These are phyloP conservation scores for Carex myosuroides DNA, from an alignment of 176 grass and related monocot genomes.

Conservation along the genomic window DNA sequence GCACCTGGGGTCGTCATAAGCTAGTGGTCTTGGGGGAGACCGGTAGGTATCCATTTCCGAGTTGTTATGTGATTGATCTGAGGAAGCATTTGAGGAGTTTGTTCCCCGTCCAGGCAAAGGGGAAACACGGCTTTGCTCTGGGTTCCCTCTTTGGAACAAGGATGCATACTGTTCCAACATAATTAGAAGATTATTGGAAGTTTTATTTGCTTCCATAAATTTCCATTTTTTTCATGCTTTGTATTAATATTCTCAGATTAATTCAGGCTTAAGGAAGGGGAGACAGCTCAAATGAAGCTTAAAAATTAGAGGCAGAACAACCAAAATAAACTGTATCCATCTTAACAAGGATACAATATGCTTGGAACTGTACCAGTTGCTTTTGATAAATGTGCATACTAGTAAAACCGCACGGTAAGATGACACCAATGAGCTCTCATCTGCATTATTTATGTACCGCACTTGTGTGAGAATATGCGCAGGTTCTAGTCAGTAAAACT, in stretches of 20 bases:
- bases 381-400: background rate
- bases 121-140: constrained; percentile 33
- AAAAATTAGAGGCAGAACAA: background rate
- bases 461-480: background rate
- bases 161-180: constrained; percentile 26
- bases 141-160: constrained; percentile 35
- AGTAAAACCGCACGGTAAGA: background rate
- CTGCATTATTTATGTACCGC: background rate
- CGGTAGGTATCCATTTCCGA: constrained; percentile 37
- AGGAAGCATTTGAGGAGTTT: constrained; percentile 10
- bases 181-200: background rate
- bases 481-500: background rate
- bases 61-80: constrained; percentile 16
- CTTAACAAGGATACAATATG: background rate
- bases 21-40: constrained; percentile 55
- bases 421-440: background rate
- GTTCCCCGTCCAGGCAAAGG: constrained; percentile 35
- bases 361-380: background rate
- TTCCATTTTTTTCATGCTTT: background rate
- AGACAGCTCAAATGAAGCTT: background rate
- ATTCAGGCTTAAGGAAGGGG: background rate
- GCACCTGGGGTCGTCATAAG: constrained; percentile 61
- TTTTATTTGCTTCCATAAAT: background rate
- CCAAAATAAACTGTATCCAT: background rate
- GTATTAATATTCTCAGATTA: background rate